These are phyloP conservation scores for Boletus rex-veris DNA, from an alignment of 768 basidiomycete genomes.

Conservation along the genomic window DNA sequence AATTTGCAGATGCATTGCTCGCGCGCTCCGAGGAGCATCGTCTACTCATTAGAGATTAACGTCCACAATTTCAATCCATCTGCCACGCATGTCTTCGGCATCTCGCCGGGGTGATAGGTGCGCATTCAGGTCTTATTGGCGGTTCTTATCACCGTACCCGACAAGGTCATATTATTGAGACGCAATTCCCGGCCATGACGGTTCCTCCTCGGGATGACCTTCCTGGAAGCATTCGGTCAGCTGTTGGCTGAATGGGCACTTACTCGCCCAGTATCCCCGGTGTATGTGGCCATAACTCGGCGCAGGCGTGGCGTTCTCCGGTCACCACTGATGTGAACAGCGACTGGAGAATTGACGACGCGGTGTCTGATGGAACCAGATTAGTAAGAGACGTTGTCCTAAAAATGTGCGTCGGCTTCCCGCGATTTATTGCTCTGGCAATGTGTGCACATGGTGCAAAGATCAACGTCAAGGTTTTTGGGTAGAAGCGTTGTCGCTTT, in stretches of 20 bases:
- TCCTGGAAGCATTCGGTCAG: no score
- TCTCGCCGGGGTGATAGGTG: constrained; percentile 11
- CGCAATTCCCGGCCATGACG: constrained; percentile 8
- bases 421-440: constrained; percentile 25
- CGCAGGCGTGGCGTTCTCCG: constrained; percentile 22
- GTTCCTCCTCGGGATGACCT: neutral
- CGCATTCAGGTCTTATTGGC: constrained; percentile 4
- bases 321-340: constrained; percentile 5
- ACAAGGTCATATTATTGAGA: constrained; percentile 18
- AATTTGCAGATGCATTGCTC: neutral
- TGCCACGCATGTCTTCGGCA: constrained; percentile 5
- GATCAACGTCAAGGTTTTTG: neutral
- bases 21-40: constrained; percentile 26
- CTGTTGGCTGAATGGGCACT: neutral
- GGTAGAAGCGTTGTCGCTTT: neutral
- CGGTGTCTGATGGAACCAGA: constrained; percentile 1
- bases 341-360: constrained; percentile 6
- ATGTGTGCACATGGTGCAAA: constrained; percentile 5
- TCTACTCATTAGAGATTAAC: constrained; percentile 20
- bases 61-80: constrained; percentile 12
- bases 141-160: constrained; percentile 10
- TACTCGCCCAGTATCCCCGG: no score
- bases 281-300: neutral
- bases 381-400: constrained; percentile 20
- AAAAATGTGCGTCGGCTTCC: constrained; percentile 16